Conservation (phyloP, 148 eudicot species). For the Cornus suecica region DNA sequence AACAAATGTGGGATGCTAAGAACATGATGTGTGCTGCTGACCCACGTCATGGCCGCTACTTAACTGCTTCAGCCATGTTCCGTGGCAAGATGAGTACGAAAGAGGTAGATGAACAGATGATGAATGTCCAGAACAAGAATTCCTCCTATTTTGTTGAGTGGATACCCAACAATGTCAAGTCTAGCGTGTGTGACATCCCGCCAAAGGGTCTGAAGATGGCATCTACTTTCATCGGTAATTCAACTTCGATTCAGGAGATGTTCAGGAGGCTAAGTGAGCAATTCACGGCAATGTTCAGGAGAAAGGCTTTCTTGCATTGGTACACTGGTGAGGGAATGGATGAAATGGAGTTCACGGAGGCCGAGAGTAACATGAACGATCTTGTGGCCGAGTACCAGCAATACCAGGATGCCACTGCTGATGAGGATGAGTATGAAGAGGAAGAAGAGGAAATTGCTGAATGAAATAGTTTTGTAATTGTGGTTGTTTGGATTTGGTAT, state of each 20-base stretch:
- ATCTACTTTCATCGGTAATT: background rate
- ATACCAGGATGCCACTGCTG: constrained; percentile 11
- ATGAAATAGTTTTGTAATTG: background rate
- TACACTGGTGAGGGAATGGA: constrained; percentile 14
- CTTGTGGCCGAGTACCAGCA: constrained; percentile 13
- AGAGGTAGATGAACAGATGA: constrained; percentile 54
- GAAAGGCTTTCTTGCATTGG: constrained; percentile 14
- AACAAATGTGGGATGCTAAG: constrained; percentile 59
- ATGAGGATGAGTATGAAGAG: constrained; percentile 7
- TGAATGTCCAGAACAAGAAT: constrained; percentile 49
- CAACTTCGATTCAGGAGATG: constrained; percentile 10
- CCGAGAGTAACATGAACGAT: constrained; percentile 11
- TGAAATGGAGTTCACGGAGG: constrained; percentile 11
- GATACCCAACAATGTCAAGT: constrained; percentile 51
- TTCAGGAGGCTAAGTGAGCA: constrained; percentile 2
- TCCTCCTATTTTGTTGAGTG: constrained; percentile 53
- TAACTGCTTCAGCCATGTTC: constrained; percentile 58
- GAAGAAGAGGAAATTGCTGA: background rate
- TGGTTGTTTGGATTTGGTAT: background rate
- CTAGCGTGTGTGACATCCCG: constrained; percentile 47
- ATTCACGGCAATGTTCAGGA: constrained; percentile 13
- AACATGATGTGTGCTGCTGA: constrained; percentile 66
- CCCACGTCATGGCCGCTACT: constrained; percentile 56
- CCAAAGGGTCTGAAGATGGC: background rate
- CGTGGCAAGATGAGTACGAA: constrained; percentile 57